These are phyloP conservation scores for Hygrophorus pudorinus DNA, from an alignment of 768 basidiomycete species.

Conservation along the genomic window DNA sequence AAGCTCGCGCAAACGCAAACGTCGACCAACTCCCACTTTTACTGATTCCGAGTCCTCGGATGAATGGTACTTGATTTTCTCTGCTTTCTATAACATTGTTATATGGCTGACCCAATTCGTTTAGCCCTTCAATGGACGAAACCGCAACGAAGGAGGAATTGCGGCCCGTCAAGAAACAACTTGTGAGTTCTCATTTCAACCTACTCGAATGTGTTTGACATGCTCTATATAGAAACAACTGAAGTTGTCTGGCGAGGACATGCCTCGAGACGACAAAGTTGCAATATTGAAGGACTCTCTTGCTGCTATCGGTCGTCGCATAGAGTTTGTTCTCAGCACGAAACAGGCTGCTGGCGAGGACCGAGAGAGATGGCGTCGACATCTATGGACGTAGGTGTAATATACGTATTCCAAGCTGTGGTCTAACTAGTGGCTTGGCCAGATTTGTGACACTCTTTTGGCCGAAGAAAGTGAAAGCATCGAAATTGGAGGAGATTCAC, in stretches of 20 bases:
- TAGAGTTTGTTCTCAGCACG: slow-evolving; percentile 69
- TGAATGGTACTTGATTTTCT: slow-evolving; percentile 56
- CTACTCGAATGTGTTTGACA: background rate
- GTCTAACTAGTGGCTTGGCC: slow-evolving; percentile 2
- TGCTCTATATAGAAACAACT: slow-evolving; percentile 68
- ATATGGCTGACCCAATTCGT: slow-evolving; percentile 7
- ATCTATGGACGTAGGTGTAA: slow-evolving; percentile 87
- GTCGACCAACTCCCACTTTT: slow-evolving; percentile 92
- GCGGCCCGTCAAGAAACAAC: slow-evolving; percentile 92
- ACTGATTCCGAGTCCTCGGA: slow-evolving; percentile 92
- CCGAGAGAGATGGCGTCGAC: slow-evolving; percentile 78
- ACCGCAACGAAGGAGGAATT: slow-evolving; percentile 86
- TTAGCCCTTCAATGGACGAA: slow-evolving; percentile 93
- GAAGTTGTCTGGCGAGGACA: slow-evolving; percentile 85
- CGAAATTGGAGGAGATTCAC: slow-evolving; percentile 90
- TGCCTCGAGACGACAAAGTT: slow-evolving; percentile 94
- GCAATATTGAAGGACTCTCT: slow-evolving; percentile 92
- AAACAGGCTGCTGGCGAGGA: slow-evolving; percentile 79
- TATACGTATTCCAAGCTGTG: background rate
- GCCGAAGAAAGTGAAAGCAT: slow-evolving; percentile 94
- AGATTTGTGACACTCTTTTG: slow-evolving; percentile 95
- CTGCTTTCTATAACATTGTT: background rate
- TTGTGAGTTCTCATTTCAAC: slow-evolving; percentile 39
- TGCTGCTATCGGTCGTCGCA: slow-evolving; percentile 85
- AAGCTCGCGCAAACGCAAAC: slow-evolving; percentile 68